Evolutionary conservation across 2,329 filamentous ascomycete genomes (phyloP).

Genomic region (Apiospora marii): DNA sequence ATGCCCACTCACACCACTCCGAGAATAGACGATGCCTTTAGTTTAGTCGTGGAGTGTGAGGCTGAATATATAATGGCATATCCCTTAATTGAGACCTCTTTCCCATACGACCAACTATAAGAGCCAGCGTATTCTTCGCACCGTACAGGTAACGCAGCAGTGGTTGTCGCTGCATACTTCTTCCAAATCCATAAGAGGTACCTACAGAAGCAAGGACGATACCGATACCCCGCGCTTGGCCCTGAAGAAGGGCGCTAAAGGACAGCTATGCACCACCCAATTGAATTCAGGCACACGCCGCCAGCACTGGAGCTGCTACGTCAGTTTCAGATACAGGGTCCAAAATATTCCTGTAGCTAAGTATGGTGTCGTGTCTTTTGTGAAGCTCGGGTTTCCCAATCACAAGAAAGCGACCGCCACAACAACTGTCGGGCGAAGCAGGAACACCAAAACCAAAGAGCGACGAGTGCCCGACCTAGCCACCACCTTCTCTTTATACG

Average conservation of each 20-base stretch:
- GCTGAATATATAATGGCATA: background rate
- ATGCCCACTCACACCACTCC: background rate
- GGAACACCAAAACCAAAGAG: background rate
- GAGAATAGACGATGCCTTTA: background rate
- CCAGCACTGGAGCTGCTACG: background rate
- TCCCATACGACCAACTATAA: background rate
- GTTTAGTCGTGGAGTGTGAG: background rate
- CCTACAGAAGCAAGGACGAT: background rate
- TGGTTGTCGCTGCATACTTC: background rate
- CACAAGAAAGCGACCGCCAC: background rate
- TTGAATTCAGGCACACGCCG: background rate
- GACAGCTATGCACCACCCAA: constrained; percentile 10
- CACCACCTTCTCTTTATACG: background rate
- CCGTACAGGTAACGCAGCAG: background rate
- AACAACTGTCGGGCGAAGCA: background rate
- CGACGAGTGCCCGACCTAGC: background rate
- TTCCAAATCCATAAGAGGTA: no score
- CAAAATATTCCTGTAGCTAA: background rate
- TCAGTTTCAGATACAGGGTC: constrained; percentile 5
- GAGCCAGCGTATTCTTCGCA: no score
- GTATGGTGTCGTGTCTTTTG: background rate
- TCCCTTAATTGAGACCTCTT: background rate
- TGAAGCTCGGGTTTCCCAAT: background rate
- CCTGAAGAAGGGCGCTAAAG: constrained; percentile 13
- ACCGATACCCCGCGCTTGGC: constrained; percentile 11